Evolutionary conservation across 768 basidiomycete genomes (phyloP), one percentile per base, ranked within the genome.

Genomic region (Hemileccinum rubropunctum): DNA sequence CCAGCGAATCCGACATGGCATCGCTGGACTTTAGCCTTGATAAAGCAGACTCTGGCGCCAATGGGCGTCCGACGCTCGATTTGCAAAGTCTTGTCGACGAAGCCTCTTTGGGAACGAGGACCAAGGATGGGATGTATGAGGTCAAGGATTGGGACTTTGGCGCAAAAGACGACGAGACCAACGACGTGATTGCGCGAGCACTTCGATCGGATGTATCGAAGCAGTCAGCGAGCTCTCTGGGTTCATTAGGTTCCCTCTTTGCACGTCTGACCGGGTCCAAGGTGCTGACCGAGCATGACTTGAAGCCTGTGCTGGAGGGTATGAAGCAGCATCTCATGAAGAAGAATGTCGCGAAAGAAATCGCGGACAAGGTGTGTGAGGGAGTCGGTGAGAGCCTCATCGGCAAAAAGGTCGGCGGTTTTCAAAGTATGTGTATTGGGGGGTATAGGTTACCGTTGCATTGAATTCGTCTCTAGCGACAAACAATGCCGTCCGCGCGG

Each of bases 291-390:
- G 80, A 90, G 48, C 76, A 81, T 34, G 95, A 98, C 66, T 68
- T 98, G 47, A 81, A 81, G 57, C 95, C 95, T 8, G 89, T 95
- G 1, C 66, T 98, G 39, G 87, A 87, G 44, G 90, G 84, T 15
- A 98, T 98, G 94, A 94, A 95, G 67, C 91, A 95, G 53, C 95
- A 98, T 69, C 76, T 99, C 39, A 98, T 98, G 94, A 84, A 88
- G 72, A 98, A 98, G 76, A 99, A 99, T 61, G 97, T 99, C 5
- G 97, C 97, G 4, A 90, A 83, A 68, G 93, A 95, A 51, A 98
- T 98, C 54, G 78, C 95, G 12, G 92, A 95, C 53, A 92, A 94
- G 67, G 82, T 99, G 11, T 95, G 94, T 61, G 93, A 95, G 64
- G 83, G 89, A 6, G 93, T 99, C n/a, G 92, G 91, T 1, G 84